Conservation (phyloP, 352 stramenopile species). For the Phytophthora vignae region DNA sequence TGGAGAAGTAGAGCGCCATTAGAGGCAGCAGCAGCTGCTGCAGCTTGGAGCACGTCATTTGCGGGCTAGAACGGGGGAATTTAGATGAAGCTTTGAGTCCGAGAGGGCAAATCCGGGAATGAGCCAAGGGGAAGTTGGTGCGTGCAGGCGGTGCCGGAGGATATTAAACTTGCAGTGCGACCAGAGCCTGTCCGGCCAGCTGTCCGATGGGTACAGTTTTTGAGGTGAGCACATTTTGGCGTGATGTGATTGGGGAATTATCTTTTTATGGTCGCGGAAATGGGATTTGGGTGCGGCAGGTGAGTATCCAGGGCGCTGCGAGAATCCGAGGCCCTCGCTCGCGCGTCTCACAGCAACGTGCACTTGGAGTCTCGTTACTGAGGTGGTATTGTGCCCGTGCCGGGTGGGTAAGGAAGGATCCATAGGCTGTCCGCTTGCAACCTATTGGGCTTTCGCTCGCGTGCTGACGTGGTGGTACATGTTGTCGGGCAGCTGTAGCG, state of each 20-base stretch:
- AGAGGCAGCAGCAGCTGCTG: conserved; percentile 29
- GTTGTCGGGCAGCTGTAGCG: not conserved
- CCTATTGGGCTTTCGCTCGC: not conserved
- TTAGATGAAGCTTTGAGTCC: not conserved
- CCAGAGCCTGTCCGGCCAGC: conserved; percentile 13
- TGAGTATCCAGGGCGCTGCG: conserved; percentile 18
- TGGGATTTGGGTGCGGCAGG: not conserved
- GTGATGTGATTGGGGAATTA: not conserved
- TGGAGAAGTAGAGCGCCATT: conserved; percentile 21
- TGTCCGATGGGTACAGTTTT: not conserved
- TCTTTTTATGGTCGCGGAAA: conserved; percentile 14
- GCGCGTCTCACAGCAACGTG: conserved; percentile 3
- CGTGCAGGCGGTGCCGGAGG: not conserved
- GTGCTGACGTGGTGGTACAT: not conserved
- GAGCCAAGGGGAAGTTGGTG: conserved; percentile 4
- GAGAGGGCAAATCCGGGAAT: conserved; percentile 24
- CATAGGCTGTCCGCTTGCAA: not conserved
- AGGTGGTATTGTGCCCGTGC: no score
- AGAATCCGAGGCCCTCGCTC: conserved; percentile 15
- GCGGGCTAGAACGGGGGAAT: not conserved
- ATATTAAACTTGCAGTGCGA: no score
- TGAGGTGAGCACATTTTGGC: not conserved
- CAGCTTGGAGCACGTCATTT: conserved; percentile 20
- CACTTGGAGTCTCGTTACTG: not conserved
- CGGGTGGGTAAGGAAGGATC: not conserved